Base-by-base conservation (phyloP, 2,329 filamentous ascomycete genomes). In the Xenoacremonium recifei region DNA sequence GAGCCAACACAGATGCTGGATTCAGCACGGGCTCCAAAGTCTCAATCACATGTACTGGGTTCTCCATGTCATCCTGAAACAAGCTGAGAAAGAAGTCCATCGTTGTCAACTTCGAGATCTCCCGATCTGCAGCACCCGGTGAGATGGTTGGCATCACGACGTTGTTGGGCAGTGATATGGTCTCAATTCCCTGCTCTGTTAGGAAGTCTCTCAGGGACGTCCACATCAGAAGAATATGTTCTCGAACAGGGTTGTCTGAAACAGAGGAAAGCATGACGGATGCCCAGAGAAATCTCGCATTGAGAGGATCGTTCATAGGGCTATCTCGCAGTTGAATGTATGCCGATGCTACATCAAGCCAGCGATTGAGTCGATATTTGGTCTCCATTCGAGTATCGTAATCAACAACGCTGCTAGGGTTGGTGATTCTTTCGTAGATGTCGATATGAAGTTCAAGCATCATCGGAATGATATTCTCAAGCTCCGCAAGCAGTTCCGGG, bases 51-150 rank as follows among this genome's bases (percentile, higher is more conserved):
- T 84, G 78, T 11, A 92, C 79, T 0, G 92, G 88, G 53, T 96
- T 85, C 35, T 85, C 82, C 44, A 84, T 79, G 43, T 93, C 86
- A 27, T 90, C 84, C 45, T 88, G 86, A 61, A 97, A 97, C 1
- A 99, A 79, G 27, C 84, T 88, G 37, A 90, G 76, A 65, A 99
- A 97, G 63, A 97, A 97, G 59, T 96, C 92, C 80, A 95, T 93
- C 1, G 92, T 97, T 12, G 89, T 96, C 23, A 97, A 76, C 56
- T 91, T 90, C 11, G 89, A 92, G 19, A 96, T 85, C 61, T 99
- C 92, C 40, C 89, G 84, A 49, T 97, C 91, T 6, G 93, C 84
- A 1, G 89, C 88, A n/a, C 79, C 76, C 3, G 82, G 69, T 0
- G 92, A 96, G 37, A 99, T 79, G 48, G 93, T 87, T 0, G 89